Base-by-base conservation (phyloP, 1,139 yeast species). In the Lodderomyces oxycetoniae region DNA sequence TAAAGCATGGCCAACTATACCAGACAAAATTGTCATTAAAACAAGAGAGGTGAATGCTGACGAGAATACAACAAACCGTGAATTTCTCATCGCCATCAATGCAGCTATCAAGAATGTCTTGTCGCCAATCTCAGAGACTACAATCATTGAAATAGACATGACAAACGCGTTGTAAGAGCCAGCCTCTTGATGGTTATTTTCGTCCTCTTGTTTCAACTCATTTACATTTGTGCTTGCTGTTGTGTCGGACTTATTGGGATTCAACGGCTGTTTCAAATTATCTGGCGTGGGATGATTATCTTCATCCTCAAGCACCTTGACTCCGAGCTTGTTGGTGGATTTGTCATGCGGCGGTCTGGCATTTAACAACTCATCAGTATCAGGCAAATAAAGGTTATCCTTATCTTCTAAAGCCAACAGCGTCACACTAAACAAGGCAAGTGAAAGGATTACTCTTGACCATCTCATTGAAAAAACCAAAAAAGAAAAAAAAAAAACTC, bases 51-150 rank as follows among this genome's bases (percentile, higher is more conserved):
- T 56, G 45, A 87, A 85, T 2, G 96, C 94, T 3, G 96, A 79
- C 8, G 88, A 69, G 53, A 91, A 89, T 12, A 91, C 98, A 31
- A 87, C 71, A 48, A 75, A 50, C 52, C 95, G 71, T 15, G 89
- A 76, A 60, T 88, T 82, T 54, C 86, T 83, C 98, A 93, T 91
- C 23, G 98, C 96, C 96, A 91, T 88, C 46, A 91, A 71, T 2
- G 97, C 97, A 19, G 98, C 96, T 48, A 93, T 88, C 47, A 91
- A 71, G 53, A 91, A 91, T 0, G 99, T 91, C 63, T 91, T 93
- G 59, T 91, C 99, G 38, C 98, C 98, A 41, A 93, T 80, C 59
- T 91, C 99, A 17, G 95, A 85, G 19, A 88, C 85, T 28, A 86
- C 64, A 52, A 91, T 91, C 98, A 91, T 91, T 4, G 88, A 77